Conservation (phyloP, 2,329 filamentous ascomycete genomes). For the Penicillium sp. region DNA sequence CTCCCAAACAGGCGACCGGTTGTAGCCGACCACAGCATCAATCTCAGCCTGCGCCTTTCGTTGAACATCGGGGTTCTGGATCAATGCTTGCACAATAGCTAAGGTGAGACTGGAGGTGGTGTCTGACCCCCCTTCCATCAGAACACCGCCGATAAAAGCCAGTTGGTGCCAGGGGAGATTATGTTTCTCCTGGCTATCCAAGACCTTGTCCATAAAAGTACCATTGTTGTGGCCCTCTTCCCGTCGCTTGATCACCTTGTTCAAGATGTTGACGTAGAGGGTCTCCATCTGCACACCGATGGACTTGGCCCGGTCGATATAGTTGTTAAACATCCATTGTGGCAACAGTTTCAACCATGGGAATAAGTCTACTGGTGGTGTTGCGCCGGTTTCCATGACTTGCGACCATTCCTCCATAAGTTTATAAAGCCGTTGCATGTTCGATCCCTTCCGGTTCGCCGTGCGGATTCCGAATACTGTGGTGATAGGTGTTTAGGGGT, state of each 20-base stretch:
- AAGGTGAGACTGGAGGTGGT: background rate
- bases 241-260: background rate
- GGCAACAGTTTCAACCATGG: background rate
- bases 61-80: background rate
- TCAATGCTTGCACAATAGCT: slow-evolving; percentile 1
- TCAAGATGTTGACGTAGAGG: background rate
- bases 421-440: background rate
- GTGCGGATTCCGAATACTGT: slow-evolving; percentile 4
- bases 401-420: slow-evolving; percentile 7
- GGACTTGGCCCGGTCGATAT: background rate
- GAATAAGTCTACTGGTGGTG: slow-evolving; percentile 4
- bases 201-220: background rate
- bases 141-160: background rate
- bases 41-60: slow-evolving; percentile 3
- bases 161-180: background rate
- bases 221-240: background rate
- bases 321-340: background rate
- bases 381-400: slow-evolving; percentile 4
- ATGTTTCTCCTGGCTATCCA: background rate
- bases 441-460: background rate
- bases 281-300: slow-evolving; percentile 2
- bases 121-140: slow-evolving; percentile 6
- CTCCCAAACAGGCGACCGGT: background rate
- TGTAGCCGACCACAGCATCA: background rate
- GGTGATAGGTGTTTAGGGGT: rapidly evolving